phyloP scores from a whole-genome alignment of 768 basidiomycete species.

The Phanerochaete sordida region DNA sequence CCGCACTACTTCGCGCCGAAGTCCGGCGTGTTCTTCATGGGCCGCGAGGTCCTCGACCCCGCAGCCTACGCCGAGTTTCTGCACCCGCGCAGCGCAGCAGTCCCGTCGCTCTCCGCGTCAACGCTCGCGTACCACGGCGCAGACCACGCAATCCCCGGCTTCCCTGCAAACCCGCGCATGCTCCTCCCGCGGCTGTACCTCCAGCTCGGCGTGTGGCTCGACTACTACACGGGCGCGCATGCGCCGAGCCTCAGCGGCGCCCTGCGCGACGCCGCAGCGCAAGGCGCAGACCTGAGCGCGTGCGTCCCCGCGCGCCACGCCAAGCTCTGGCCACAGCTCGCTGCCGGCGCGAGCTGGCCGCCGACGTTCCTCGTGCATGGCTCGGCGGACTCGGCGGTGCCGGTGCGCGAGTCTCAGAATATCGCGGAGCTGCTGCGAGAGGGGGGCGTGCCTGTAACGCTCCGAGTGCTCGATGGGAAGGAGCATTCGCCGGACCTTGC shows the following conservation, averaged over 20 bases:
- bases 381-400: constrained; percentile 44
- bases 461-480: constrained; percentile 37
- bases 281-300: background rate
- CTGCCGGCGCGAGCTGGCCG: constrained; percentile 37
- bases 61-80: constrained; percentile 42
- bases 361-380: constrained; percentile 47
- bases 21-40: constrained; percentile 46
- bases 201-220: constrained; percentile 53
- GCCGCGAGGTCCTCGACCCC: constrained; percentile 53
- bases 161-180: constrained; percentile 63
- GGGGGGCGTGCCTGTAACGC: constrained; percentile 32
- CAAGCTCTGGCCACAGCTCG: constrained; percentile 46
- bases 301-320: constrained; percentile 30
- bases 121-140: constrained; percentile 42
- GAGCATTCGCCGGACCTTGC: constrained; percentile 60
- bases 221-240: constrained; percentile 51
- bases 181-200: constrained; percentile 52
- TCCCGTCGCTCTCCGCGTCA: constrained; percentile 37
- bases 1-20: constrained; percentile 50
- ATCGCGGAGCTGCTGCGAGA: constrained; percentile 31
- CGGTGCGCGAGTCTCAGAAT: constrained; percentile 35
- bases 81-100: constrained; percentile 33
- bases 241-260: constrained; percentile 43
- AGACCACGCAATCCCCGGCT: constrained; percentile 48
- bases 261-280: constrained; percentile 28